Conservation (phyloP, 495 filamentous ascomycete genomes). For the Penicillium roqueforti region DNA sequence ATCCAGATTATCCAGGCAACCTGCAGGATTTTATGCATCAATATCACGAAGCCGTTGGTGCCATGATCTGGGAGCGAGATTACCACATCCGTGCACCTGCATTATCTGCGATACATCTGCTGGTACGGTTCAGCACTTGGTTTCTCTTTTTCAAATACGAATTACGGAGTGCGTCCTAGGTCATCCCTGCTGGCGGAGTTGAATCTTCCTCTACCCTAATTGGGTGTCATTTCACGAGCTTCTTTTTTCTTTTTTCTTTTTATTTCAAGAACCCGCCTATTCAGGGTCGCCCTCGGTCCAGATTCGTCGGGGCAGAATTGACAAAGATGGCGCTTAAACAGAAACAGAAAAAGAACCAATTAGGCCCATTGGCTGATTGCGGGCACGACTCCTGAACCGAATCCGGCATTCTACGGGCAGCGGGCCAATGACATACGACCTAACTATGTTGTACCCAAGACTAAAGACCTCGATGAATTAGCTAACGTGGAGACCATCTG, state of each 20-base stretch:
- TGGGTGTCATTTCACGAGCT: neutral
- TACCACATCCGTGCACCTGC: slow-evolving; percentile 12
- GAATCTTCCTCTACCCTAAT: neutral
- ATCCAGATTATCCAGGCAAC: slow-evolving; percentile 10
- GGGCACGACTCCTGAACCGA: neutral
- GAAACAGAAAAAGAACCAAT: neutral
- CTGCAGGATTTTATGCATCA: slow-evolving; percentile 20
- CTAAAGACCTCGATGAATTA: slow-evolving; percentile 8
- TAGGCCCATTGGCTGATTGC: neutral
- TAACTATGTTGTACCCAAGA: too few relatives aligned
- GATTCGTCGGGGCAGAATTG: neutral
- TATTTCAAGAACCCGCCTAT: neutral
- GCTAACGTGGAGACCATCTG: slow-evolving; percentile 25
- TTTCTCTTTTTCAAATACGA: neutral
- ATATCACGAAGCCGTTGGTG: slow-evolving; percentile 16
- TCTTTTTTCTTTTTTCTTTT: neutral
- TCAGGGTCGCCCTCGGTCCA: neutral
- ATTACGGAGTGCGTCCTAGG: neutral
- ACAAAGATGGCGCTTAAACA: neutral
- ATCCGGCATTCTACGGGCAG: neutral
- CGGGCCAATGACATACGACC: slow-evolving; percentile 6
- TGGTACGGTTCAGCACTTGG: neutral
- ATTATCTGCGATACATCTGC: neutral
- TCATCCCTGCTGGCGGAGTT: neutral
- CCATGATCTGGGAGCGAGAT: neutral